A percentile compares a stretch with the other conserved stretches of the same genome.
Conservation (phyloP, 73 alveolate species). For the Paramecium primaurelia region DNA sequence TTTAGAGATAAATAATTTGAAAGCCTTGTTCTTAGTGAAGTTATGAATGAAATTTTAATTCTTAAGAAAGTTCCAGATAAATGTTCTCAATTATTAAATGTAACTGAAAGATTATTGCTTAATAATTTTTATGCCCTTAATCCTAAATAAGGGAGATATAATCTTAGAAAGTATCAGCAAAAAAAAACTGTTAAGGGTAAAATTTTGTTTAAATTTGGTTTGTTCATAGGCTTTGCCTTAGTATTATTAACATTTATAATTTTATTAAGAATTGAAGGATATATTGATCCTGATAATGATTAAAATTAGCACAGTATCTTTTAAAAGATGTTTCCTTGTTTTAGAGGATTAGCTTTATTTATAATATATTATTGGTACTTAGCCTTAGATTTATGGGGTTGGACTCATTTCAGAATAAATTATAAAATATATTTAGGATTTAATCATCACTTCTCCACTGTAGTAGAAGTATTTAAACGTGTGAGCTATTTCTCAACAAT, state of each 20-base stretch:
- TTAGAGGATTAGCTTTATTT: constrained; percentile 30
- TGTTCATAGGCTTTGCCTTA: constrained; percentile 4
- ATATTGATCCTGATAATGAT: not conserved
- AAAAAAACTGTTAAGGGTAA: not conserved
- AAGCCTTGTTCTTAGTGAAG: not conserved
- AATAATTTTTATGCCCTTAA: not conserved
- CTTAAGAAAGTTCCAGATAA: not conserved
- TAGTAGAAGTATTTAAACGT: constrained; percentile 21
- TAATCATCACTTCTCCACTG: constrained; percentile 41
- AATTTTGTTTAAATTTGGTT: not conserved
- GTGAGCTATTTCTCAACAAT: not conserved
- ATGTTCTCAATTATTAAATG: not conserved
- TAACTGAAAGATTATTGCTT: not conserved
- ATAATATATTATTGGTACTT: constrained; percentile 25
- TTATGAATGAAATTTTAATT: not conserved
- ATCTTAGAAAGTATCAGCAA: not conserved
- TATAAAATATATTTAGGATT: constrained; percentile 28
- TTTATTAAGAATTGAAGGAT: constrained; percentile 2
- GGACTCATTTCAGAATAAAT: constrained; percentile 16
- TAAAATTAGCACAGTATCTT: not conserved
- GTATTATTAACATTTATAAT: not conserved
- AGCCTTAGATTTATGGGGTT: constrained; percentile 44
- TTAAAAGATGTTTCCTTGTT: constrained; percentile 2
- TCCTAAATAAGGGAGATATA: constrained; percentile 1
- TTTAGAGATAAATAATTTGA: constrained; percentile 5